Percentiles rank a stretch among this genome's conserved stretches.
Conservation (phyloP, 768 basidiomycete genomes). For the Mycena chlorophos region DNA sequence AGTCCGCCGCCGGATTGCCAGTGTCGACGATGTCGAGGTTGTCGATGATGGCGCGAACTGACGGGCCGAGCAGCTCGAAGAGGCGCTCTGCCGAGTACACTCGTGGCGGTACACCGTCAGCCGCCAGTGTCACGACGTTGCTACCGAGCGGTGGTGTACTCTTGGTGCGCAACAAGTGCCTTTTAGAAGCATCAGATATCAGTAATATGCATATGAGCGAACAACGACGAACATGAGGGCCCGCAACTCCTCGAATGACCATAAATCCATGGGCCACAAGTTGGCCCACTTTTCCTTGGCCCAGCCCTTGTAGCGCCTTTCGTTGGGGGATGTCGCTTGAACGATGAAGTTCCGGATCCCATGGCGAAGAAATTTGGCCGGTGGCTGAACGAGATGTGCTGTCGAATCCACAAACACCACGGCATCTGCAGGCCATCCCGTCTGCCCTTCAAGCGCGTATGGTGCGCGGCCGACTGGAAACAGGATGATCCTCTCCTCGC, state of each 20-base stretch:
- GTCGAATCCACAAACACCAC: not conserved
- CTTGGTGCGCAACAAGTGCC: not conserved
- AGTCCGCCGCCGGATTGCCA: not conserved
- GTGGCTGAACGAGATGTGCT: not conserved
- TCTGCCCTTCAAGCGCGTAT: too few relatives aligned
- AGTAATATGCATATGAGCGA: not conserved
- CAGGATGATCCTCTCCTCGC: too few relatives aligned
- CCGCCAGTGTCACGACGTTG: not conserved
- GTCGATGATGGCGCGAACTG: not conserved
- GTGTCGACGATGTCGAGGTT: not conserved
- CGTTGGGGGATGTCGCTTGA: not conserved
- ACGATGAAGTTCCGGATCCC: not conserved
- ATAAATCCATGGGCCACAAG: not conserved
- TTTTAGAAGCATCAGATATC: not conserved
- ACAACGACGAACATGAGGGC: not conserved
- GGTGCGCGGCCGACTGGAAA: too few relatives aligned
- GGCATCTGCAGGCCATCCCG: not conserved
- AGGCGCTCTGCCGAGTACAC: not conserved
- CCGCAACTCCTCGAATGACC: not conserved
- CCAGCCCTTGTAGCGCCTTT: not conserved
- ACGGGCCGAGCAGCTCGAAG: not conserved
- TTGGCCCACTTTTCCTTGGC: not conserved
- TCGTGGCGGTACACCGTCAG: not conserved
- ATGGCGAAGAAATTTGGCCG: not conserved
- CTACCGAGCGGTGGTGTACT: not conserved